A percentile compares a stretch with the other conserved stretches of the same genome.
Conservation (phyloP, 176 grass and related monocot genomes). For the barley (Hordeum vulgare) region MorexV3_pseudomolecules_assembly NC_058519.1:525115253-525115752, state of each 20-base stretch:
- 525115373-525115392: constrained; percentile 84
- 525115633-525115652: constrained; percentile 96
- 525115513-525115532: not conserved
- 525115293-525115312: constrained; percentile 95
- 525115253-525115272: constrained; percentile 84
- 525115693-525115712: constrained; percentile 96
- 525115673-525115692: constrained; percentile 99
- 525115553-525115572: not conserved
- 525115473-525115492: not conserved
- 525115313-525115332: constrained; percentile 82
- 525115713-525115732: constrained; percentile 98
- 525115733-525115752: constrained; percentile 90
- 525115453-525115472: not conserved
- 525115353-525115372: constrained; percentile 90
- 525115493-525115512: not conserved
- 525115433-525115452: not conserved
- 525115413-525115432: not conserved
- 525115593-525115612: not conserved
- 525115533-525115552: not conserved
- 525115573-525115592: not conserved
- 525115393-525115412: constrained; percentile 86
- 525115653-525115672: constrained; percentile 97
- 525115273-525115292: constrained; percentile 76
- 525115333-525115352: constrained; percentile 96
- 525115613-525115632: constrained; percentile 85